Percentiles rank a stretch among this genome's conserved stretches.
phyloP scores from a whole-genome alignment of 1,284 basidiomycete species.

The Ustilago vetiveriae region DNA sequence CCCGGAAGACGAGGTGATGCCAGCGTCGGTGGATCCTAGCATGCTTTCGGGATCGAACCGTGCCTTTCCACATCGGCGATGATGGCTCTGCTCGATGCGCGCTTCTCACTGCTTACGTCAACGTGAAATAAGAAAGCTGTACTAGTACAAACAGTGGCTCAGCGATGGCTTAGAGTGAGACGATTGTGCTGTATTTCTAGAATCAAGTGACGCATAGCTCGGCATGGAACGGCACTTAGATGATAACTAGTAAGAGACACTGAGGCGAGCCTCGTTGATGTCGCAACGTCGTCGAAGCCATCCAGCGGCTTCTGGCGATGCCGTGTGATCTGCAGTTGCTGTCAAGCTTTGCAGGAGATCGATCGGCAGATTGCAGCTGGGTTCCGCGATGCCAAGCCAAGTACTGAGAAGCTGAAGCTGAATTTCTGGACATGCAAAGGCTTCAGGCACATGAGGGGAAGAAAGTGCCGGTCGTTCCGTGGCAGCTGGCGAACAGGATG shows the following conservation, averaged over 20 bases:
- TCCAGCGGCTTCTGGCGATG: no score
- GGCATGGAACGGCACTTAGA: conserved; percentile 5
- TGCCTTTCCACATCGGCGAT: conserved; percentile 15
- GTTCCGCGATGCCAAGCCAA: conserved; percentile 1
- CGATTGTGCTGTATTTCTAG: neutral
- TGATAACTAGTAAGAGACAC: neutral
- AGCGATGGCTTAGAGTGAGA: neutral
- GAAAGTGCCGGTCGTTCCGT: no score
- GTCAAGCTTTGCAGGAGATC: neutral
- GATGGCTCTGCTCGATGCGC: neutral
- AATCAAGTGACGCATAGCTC: conserved; percentile 11
- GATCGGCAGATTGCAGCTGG: conserved; percentile 6
- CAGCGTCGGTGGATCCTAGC: conserved; percentile 49
- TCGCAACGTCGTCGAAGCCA: neutral
- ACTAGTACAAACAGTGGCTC: conserved; percentile 13
- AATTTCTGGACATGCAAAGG: no score
- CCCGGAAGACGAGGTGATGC: conserved; percentile 40
- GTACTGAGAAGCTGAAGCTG: no score
- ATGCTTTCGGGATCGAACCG: conserved; percentile 42
- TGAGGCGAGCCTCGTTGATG: no score
- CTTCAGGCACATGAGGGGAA: no score
- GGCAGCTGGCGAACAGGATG: no score
- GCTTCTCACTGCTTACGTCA: no score
- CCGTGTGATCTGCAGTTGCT: neutral
- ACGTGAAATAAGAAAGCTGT: conserved; percentile 17